Conservation (phyloP, 2,329 filamentous ascomycete genomes). For the Aureobasidium subglaciale region DNA sequence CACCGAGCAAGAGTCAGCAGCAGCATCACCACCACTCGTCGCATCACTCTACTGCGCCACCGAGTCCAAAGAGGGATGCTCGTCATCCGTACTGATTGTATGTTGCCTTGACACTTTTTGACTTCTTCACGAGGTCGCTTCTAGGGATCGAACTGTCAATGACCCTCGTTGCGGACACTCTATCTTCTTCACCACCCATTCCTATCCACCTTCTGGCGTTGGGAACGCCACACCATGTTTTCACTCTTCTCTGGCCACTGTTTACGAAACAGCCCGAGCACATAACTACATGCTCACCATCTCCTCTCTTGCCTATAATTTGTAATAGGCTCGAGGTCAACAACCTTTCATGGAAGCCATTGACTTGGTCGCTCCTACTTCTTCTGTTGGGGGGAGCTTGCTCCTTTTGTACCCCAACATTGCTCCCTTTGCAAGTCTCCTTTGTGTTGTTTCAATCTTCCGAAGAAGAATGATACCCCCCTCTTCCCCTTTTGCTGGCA, state of each 20-base stretch:
- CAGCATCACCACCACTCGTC: background rate
- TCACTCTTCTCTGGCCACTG: background rate
- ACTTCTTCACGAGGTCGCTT: background rate
- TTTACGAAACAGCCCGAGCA: conserved; percentile 9
- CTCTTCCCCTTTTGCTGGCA: background rate
- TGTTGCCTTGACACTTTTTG: background rate
- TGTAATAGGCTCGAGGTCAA: conserved; percentile 14
- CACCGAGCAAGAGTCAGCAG: conserved; percentile 2
- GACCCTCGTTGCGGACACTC: background rate
- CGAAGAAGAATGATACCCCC: conserved; percentile 9
- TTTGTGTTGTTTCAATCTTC: conserved; percentile 10
- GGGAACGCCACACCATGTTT: conserved; percentile 5
- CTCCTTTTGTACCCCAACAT: background rate
- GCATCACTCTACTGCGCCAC: conserved; percentile 12
- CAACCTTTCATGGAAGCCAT: background rate
- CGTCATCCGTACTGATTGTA: conserved; percentile 3
- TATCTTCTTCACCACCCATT: background rate
- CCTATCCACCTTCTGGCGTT: background rate
- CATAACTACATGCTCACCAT: background rate
- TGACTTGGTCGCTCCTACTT: background rate
- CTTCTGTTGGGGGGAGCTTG: conserved; percentile 1
- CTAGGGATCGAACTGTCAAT: background rate
- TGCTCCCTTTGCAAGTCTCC: conserved; percentile 1
- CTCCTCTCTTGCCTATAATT: conserved; percentile 7
- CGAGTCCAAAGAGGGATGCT: conserved; percentile 6